Evolutionary conservation across 2,329 filamentous ascomycete species (phyloP).

Genomic region (Colletotrichum shisoi): DNA sequence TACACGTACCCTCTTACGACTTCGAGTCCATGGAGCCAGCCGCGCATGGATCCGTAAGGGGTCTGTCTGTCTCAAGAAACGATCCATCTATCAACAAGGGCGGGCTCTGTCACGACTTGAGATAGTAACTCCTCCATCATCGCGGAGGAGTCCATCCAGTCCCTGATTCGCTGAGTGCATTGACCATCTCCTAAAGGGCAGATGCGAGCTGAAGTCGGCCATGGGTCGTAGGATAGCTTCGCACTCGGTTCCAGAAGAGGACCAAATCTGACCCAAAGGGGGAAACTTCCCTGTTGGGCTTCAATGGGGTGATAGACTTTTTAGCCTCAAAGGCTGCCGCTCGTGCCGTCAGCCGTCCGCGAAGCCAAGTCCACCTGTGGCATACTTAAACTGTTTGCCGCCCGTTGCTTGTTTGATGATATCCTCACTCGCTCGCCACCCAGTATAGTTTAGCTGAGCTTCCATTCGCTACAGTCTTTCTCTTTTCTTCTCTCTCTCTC

Average conservation of each 20-base stretch:
- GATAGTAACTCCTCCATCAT: constrained; percentile 3
- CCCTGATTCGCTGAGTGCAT: constrained; percentile 13
- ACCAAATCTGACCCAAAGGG: background rate
- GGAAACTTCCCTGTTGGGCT: background rate
- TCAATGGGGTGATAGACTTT: constrained; percentile 15
- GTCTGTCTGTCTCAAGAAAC: constrained; percentile 5
- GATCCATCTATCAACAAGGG: constrained; percentile 10
- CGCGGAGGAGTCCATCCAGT: background rate
- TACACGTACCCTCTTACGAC: constrained; percentile 28
- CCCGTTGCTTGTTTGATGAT: constrained; percentile 7
- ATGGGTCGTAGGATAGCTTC: background rate
- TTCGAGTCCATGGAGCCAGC: constrained; percentile 1
- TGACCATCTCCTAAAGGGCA: constrained; percentile 12
- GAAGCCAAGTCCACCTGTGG: background rate
- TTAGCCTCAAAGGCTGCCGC: constrained; percentile 4
- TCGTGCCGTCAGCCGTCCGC: constrained; percentile 1
- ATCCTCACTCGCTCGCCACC: constrained; percentile 21
- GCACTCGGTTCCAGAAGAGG: background rate
- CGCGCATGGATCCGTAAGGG: constrained; percentile 18
- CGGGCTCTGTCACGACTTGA: background rate
- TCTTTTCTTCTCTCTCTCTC: background rate
- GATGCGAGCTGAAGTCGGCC: background rate
- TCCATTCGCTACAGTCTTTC: constrained; percentile 17
- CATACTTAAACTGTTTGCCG: constrained; percentile 25
- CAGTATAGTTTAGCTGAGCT: constrained; percentile 24